Conservation (phyloP, 768 basidiomycete species). For the Paxillus rubicundulus region DNA sequence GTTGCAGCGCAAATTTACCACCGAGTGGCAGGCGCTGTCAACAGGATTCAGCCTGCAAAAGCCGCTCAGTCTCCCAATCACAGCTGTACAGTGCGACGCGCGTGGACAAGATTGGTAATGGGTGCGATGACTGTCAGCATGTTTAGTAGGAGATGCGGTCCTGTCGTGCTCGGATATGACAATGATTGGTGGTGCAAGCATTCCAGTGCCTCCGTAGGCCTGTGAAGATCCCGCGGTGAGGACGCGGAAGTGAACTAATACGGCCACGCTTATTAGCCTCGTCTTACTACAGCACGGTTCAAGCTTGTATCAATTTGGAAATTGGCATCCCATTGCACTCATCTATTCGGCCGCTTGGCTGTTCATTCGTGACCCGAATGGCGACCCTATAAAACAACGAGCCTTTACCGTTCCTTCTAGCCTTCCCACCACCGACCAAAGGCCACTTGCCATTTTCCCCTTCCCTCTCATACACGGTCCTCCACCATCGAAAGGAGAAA, state of each 20-base stretch:
- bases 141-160: conserved; percentile 18
- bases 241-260: not conserved
- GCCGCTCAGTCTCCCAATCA: too few relatives aligned
- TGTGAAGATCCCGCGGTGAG: not conserved
- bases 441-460: not conserved
- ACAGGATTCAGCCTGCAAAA: too few relatives aligned
- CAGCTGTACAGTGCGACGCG: too few relatives aligned
- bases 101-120: too few relatives aligned
- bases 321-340: too few relatives aligned
- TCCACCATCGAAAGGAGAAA: not conserved
- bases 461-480: not conserved
- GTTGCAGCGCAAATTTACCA: too few relatives aligned
- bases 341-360: not conserved
- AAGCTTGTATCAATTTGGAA: not conserved
- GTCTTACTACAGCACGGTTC: not conserved
- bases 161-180: not conserved
- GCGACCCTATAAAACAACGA: conserved; percentile 20
- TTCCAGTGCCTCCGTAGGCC: too few relatives aligned
- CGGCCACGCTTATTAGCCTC: not conserved
- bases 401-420: not conserved
- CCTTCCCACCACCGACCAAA: not conserved
- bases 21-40: too few relatives aligned
- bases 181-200: too few relatives aligned
- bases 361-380: not conserved
- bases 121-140: conserved; percentile 3